A percentile compares a stretch with the other conserved stretches of the same genome.
Conservation (phyloP, 169 alveolate species). For the Plasmodium knowlesi region DNA sequence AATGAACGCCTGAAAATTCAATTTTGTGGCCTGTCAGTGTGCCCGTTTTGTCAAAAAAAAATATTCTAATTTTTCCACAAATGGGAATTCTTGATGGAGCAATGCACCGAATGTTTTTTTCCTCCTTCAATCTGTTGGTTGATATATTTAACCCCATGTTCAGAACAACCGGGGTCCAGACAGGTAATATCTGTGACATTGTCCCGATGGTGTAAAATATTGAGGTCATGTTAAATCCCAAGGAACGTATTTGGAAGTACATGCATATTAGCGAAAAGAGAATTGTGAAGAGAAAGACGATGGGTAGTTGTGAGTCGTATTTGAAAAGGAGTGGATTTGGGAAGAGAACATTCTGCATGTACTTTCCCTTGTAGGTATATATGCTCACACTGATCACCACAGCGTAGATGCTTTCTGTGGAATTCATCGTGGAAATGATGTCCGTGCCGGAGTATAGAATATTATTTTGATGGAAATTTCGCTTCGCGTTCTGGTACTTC, state of each 20-base stretch:
- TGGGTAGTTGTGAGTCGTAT: slow-evolving; percentile 87
- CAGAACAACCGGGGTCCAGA: slow-evolving; percentile 95
- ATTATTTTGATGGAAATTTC: slow-evolving; percentile 33
- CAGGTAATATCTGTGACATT: slow-evolving; percentile 91
- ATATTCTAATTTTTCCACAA: slow-evolving; percentile 95
- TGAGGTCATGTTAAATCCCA: slow-evolving; percentile 88
- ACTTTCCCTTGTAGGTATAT: slow-evolving; percentile 93
- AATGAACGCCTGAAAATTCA: slow-evolving; percentile 84
- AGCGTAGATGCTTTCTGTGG: slow-evolving; percentile 83
- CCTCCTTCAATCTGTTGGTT: slow-evolving; percentile 89
- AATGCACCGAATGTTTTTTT: slow-evolving; percentile 91
- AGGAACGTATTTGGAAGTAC: slow-evolving; percentile 79
- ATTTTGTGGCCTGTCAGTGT: slow-evolving; percentile 96
- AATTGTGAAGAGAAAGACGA: slow-evolving; percentile 80
- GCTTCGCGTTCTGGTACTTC: neutral
- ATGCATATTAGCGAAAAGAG: slow-evolving; percentile 81
- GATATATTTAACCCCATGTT: slow-evolving; percentile 95
- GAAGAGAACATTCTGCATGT: slow-evolving; percentile 93
- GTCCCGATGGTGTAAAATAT: slow-evolving; percentile 90
- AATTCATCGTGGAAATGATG: slow-evolving; percentile 80
- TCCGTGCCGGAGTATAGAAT: slow-evolving; percentile 84
- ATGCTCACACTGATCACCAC: slow-evolving; percentile 93
- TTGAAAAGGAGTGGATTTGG: slow-evolving; percentile 90
- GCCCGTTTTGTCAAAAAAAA: slow-evolving; percentile 98
- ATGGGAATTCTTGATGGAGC: slow-evolving; percentile 97